phyloP scores from a whole-genome alignment of 106 monocot genomes.

The Allium sativum region DNA sequence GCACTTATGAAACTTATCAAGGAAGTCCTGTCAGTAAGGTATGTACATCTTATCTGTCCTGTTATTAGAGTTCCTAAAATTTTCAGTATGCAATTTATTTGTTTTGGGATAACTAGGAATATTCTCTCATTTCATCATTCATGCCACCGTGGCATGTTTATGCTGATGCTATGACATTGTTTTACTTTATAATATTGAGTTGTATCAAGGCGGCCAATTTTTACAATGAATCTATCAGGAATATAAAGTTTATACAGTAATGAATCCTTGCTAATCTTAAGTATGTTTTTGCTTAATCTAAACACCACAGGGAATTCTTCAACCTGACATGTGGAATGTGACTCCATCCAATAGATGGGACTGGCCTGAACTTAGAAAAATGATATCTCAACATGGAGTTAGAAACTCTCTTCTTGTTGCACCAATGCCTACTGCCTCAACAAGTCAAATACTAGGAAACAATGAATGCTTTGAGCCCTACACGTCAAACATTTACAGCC shows the following conservation, averaged over 20 bases:
- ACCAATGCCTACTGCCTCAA: conserved; percentile 98
- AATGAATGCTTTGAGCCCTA: conserved; percentile 95
- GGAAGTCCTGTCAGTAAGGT: conserved; percentile 95
- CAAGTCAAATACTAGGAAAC: conserved; percentile 96
- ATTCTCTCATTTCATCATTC: no score
- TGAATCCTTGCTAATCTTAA: no score
- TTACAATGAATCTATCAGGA: no score
- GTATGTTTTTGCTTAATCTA: background rate
- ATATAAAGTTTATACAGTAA: no score
- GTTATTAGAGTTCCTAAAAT: background rate
- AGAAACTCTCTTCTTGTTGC: conserved; percentile 96
- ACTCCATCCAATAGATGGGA: conserved; percentile 72
- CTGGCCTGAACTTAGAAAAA: conserved; percentile 49
- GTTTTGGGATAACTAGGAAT: no score
- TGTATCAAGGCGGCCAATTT: no score
- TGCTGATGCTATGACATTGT: no score
- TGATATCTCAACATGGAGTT: conserved; percentile 59
- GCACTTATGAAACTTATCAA: conserved; percentile 78
- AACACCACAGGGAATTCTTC: conserved; percentile 59
- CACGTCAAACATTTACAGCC: conserved; percentile 89
- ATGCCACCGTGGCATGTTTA: no score
- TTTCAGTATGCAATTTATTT: background rate
- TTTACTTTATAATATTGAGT: no score
- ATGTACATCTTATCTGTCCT: background rate
- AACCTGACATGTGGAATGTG: conserved; percentile 96